Percentiles rank a stretch among this genome's conserved stretches.
Conservation (phyloP, 306 rosid species). For the Trifolium fragiferum region DNA sequence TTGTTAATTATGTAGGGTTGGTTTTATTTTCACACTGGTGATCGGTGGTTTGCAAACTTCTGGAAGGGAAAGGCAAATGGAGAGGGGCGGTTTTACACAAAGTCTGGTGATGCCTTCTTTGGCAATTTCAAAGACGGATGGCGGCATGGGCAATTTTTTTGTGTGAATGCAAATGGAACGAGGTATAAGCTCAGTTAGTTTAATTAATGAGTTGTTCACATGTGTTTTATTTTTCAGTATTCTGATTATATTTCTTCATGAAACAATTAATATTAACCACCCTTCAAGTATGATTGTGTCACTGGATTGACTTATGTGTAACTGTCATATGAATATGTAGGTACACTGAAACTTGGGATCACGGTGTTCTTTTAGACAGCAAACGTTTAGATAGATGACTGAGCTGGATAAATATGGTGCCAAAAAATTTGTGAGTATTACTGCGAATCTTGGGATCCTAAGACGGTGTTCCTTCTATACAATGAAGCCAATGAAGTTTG, state of each 20-base stretch:
- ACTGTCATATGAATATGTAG: constrained; percentile 61
- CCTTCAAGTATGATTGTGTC: background rate
- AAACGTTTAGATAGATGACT: constrained; percentile 49
- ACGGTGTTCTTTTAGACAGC: constrained; percentile 66
- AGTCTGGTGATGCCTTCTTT: constrained; percentile 82
- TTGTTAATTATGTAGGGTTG: constrained; percentile 70
- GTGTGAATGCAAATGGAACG: constrained; percentile 74
- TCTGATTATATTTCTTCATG: constrained; percentile 30
- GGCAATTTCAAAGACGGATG: constrained; percentile 90
- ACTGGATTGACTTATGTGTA: constrained; percentile 18
- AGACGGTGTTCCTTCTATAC: too few relatives aligned
- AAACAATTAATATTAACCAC: constrained; percentile 19
- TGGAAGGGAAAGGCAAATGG: constrained; percentile 99
- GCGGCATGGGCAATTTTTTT: constrained; percentile 87
- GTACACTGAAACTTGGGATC: constrained; percentile 74
- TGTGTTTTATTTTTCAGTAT: background rate
- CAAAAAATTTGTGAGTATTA: constrained; percentile 5
- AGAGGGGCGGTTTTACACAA: constrained; percentile 90
- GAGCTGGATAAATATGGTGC: constrained; percentile 37
- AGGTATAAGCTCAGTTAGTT: constrained; percentile 52
- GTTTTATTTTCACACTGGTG: constrained; percentile 90
- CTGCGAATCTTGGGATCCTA: constrained; percentile 27
- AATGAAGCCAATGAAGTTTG: background rate
- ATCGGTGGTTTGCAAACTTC: constrained; percentile 95
- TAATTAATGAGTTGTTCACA: background rate